Evolutionary conservation across 2,329 filamentous ascomycete species (phyloP).

Genomic region (Sclerotinia minor): DNA sequence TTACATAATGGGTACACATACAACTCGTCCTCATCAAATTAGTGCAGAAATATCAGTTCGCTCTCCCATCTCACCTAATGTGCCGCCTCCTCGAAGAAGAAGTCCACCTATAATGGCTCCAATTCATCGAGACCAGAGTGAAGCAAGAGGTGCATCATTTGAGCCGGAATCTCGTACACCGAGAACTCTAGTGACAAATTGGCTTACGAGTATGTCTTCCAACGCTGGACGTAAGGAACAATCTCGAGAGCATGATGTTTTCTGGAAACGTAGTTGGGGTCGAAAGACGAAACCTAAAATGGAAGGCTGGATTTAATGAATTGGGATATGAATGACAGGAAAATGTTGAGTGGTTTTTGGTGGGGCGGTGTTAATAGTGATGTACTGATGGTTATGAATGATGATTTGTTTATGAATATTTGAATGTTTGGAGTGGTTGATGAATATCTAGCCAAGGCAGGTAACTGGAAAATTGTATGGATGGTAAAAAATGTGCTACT

Average conservation of each 20-base stretch:
- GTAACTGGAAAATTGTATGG: neutral
- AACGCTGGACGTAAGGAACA: conserved; percentile 18
- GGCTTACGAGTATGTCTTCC: conserved; percentile 20
- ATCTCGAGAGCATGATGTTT: conserved; percentile 5
- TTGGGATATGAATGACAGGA: neutral
- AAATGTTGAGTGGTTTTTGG: neutral
- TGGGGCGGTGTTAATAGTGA: neutral
- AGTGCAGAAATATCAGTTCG: neutral
- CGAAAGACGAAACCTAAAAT: conserved; percentile 10
- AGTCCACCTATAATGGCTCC: conserved; percentile 16
- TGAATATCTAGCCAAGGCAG: neutral
- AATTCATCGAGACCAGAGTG: conserved; percentile 14
- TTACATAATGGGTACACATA: neutral
- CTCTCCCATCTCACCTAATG: neutral
- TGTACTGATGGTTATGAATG: neutral
- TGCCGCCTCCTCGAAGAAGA: conserved; percentile 15
- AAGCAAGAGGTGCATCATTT: conserved; percentile 13
- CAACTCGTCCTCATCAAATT: neutral
- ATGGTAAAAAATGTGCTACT: neutral
- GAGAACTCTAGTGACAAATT: conserved; percentile 18
- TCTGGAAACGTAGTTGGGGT: conserved; percentile 19
- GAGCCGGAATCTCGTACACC: conserved; percentile 19
- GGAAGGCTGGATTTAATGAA: conserved; percentile 14
- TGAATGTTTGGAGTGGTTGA: neutral
- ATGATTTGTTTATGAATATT: neutral